Conservation (phyloP, 768 basidiomycete genomes). For the Mycena pura region DNA sequence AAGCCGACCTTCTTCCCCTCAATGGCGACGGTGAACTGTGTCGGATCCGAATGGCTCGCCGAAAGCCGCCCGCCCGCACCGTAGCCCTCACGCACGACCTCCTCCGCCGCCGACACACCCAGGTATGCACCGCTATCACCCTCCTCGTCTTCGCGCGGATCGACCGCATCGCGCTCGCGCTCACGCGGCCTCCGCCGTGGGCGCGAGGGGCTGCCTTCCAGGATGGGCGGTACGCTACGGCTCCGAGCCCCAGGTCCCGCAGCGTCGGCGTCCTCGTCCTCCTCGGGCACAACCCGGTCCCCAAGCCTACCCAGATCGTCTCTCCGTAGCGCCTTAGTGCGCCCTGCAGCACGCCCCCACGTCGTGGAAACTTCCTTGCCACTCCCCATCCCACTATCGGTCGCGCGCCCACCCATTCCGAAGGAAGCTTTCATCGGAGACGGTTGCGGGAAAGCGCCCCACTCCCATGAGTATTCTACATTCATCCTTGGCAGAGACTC, state of each 20-base stretch:
- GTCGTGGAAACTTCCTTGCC: conserved; percentile 29
- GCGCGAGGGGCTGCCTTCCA: conserved; percentile 49
- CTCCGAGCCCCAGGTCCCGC: conserved; percentile 45
- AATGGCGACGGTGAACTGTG: conserved; percentile 68
- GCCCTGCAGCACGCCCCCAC: conserved; percentile 17
- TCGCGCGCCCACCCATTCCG: conserved; percentile 50
- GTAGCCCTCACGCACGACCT: conserved; percentile 39
- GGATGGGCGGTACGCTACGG: conserved; percentile 61
- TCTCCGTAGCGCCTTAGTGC: conserved; percentile 14
- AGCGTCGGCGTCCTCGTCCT: conserved; percentile 33
- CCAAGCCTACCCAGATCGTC: conserved; percentile 3
- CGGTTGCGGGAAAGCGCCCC: conserved; percentile 88
- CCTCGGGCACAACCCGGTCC: conserved; percentile 27
- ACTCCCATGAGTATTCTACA: conserved; percentile 88
- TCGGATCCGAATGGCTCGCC: conserved; percentile 64
- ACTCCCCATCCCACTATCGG: conserved; percentile 29
- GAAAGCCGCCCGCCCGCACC: conserved; percentile 64
- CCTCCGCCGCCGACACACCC: conserved; percentile 33
- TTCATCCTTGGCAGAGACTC: conserved; percentile 18
- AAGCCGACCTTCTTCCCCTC: conserved; percentile 69
- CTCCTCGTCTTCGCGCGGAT: conserved; percentile 79
- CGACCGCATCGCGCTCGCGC: conserved; percentile 4
- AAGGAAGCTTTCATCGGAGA: conserved; percentile 69
- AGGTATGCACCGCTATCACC: conserved; percentile 67
- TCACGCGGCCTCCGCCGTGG: conserved; percentile 20